A percentile compares a stretch with the other conserved stretches of the same genome.
phyloP scores from a whole-genome alignment of 1,284 basidiomycete genomes.

The Heimioporus punctisporus region DNA sequence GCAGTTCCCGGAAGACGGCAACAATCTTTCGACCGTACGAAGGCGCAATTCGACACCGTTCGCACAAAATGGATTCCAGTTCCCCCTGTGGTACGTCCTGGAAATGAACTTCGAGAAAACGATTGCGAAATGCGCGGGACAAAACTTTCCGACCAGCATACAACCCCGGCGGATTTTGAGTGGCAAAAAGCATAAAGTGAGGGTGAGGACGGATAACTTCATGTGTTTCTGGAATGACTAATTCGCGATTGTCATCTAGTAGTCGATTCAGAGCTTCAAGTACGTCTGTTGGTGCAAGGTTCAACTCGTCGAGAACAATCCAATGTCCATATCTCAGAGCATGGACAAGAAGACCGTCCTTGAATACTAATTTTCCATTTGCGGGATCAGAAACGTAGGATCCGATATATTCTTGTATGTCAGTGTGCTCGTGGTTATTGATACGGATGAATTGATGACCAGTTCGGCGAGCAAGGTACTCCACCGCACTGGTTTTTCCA shows the following conservation, averaged over 20 bases:
- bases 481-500: constrained; percentile 97
- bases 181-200: constrained; percentile 98
- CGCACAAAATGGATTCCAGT: constrained; percentile 91
- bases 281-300: constrained; percentile 97
- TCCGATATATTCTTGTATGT: constrained; percentile 98
- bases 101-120: constrained; percentile 99
- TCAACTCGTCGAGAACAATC: constrained; percentile 99
- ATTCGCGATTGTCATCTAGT: constrained; percentile 97
- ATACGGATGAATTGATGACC: constrained; percentile 98
- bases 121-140: constrained; percentile 96
- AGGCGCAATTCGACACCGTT: constrained; percentile 89
- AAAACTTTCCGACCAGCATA: constrained; percentile 97
- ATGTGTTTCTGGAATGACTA: constrained; percentile 96
- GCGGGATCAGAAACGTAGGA: constrained; percentile 94
- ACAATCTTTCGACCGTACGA: constrained; percentile 95
- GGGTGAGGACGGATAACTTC: constrained; percentile 95
- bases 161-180: constrained; percentile 98
- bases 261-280: constrained; percentile 97
- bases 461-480: constrained; percentile 93
- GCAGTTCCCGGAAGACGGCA: constrained; percentile 91
- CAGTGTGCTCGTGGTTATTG: constrained; percentile 99
- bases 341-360: constrained; percentile 93
- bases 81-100: constrained; percentile 96
- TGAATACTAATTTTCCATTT: constrained; percentile 93
- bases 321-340: constrained; percentile 94